Conservation (phyloP, 768 basidiomycete genomes). For the Tulasnella sp. region DNA sequence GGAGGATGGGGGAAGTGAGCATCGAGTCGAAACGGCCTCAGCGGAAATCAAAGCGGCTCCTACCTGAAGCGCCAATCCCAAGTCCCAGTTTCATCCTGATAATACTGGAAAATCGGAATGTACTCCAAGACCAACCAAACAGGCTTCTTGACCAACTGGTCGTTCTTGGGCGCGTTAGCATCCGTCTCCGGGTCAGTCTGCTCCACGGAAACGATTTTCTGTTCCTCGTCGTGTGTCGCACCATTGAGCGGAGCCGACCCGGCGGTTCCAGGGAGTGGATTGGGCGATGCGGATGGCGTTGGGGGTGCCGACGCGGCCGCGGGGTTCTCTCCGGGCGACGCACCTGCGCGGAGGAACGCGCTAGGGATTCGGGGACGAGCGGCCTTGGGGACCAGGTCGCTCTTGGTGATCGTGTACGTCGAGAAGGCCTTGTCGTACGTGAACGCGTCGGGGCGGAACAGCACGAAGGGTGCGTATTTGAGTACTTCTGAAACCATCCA, state of each 20-base stretch:
- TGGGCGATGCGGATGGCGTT: background rate
- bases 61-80: conserved; percentile 1
- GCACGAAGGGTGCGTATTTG: background rate
- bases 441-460: background rate
- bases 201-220: background rate
- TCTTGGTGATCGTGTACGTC: background rate
- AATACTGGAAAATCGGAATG: background rate
- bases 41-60: background rate
- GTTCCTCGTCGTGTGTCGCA: background rate
- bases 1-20: background rate
- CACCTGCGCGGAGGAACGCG: background rate
- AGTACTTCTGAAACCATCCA: conserved; percentile 19
- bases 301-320: too few species aligned
- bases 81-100: conserved; percentile 1
- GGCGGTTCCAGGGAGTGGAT: background rate
- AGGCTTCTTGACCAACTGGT: background rate
- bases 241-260: background rate
- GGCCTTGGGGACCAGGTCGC: background rate
- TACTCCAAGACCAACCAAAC: conserved; percentile 14
- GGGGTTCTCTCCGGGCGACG: background rate
- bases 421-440: background rate
- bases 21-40: background rate
- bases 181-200: background rate
- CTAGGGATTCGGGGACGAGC: background rate
- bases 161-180: background rate